Evolutionary conservation across 257 asterid genomes (phyloP).

Genomic region (Haberlea rhodopensis): DNA sequence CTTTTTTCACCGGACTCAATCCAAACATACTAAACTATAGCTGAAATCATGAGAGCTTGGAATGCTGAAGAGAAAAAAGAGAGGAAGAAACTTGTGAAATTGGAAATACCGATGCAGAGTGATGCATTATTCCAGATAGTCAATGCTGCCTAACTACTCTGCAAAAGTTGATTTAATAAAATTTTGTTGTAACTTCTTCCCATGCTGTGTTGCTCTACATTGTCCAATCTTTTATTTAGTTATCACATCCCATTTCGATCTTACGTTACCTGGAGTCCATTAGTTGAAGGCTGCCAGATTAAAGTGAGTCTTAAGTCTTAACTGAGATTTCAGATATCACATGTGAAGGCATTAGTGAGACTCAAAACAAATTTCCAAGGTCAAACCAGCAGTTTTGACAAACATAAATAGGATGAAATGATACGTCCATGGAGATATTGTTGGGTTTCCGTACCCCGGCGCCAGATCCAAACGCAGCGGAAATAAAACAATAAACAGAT

Average conservation of each 20-base stretch:
- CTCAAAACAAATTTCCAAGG: not conserved
- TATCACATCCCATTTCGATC: not conserved
- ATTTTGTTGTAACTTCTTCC: too few species aligned
- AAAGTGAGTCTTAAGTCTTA: slow-evolving; percentile 8
- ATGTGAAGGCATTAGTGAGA: not conserved
- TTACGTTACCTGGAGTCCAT: slow-evolving; percentile 11
- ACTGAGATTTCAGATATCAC: not conserved
- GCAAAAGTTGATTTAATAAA: not conserved
- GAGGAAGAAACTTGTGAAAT: not conserved
- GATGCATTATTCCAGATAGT: not conserved
- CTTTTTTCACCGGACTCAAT: not conserved
- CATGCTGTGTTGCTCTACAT: not conserved
- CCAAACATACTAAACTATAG: not conserved
- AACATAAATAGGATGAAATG: too few species aligned
- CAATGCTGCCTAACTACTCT: too few species aligned
- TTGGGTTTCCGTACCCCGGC: too few species aligned
- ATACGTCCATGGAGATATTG: too few species aligned
- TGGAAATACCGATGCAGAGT: not conserved
- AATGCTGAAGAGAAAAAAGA: not conserved
- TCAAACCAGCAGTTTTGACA: not conserved
- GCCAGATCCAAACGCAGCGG: too few species aligned
- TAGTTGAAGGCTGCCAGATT: slow-evolving; percentile 27
- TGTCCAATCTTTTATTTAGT: not conserved
- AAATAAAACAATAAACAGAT: too few species aligned
- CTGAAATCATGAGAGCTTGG: not conserved